Percentiles rank a stretch among this genome's conserved stretches.
Conservation (phyloP, 2,329 filamentous ascomycete genomes). For the Incumbomyces lentus region DNA sequence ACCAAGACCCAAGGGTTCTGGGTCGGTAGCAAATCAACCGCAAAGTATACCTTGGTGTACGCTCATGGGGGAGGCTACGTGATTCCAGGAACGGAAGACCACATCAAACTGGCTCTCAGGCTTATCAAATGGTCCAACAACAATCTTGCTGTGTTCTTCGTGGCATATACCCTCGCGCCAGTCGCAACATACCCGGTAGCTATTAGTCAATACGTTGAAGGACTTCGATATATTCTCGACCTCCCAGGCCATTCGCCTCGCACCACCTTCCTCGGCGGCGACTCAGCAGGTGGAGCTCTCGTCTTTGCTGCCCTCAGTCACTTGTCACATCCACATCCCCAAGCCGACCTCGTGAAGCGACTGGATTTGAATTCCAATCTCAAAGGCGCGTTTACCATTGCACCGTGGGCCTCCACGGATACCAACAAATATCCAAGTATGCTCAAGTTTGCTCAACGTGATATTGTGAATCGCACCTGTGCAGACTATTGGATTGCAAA, state of each 20-base stretch:
- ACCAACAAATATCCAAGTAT: conserved; percentile 18
- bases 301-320: conserved; percentile 21
- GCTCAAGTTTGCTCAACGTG: conserved; percentile 8
- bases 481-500: conserved; percentile 9
- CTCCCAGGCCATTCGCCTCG: conserved; percentile 25
- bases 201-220: conserved; percentile 31
- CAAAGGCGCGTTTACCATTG: conserved; percentile 43
- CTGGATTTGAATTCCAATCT: conserved; percentile 23
- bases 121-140: conserved; percentile 27
- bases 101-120: conserved; percentile 14
- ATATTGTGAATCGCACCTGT: conserved; percentile 10
- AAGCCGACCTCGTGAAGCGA: conserved; percentile 30
- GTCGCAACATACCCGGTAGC: conserved; percentile 35
- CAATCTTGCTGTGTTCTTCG: conserved; percentile 40
- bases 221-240: conserved; percentile 30
- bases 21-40: conserved; percentile 16
- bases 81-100: conserved; percentile 16
- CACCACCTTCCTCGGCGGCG: conserved; percentile 33
- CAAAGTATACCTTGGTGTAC: conserved; percentile 19
- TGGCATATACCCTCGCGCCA: conserved; percentile 50
- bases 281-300: conserved; percentile 36
- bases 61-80: conserved; percentile 21
- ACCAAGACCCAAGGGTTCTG: conserved; percentile 19
- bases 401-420: conserved; percentile 49
- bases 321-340: conserved; percentile 43